Base-by-base conservation (phyloP, 345 rosid genomes). In the Pugionium dolabratum region DNA sequence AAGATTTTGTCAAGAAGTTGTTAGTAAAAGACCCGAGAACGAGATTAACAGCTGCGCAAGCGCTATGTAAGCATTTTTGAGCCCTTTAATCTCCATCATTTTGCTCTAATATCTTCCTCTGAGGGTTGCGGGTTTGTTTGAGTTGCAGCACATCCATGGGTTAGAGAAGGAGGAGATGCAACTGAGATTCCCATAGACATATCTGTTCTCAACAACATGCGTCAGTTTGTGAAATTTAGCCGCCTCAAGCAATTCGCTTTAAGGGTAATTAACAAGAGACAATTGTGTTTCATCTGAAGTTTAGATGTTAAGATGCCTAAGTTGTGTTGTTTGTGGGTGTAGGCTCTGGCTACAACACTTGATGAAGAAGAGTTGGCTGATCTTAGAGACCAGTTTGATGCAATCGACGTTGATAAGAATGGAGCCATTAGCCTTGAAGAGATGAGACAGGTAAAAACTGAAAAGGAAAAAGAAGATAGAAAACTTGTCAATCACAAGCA, bases 101-200 rank as follows among this genome's bases (percentile, higher is more conserved):
- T 18, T 18, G 18, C 18, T 18, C 18, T 18, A 18, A 18, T 10
- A 40, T 37, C 18, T 9, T 39, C 8, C 29, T 6, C 7, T 51
- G 37, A 49, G 0, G 1, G 27, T 11, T 34, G 33, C 6, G 18
- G 28, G 7, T 10, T 40, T 62, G 8, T 39, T 59, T 26, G 64
- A 4, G 63, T 70, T 77, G 47, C 83, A 95, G 99, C 99, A n/a
- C 99, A 95, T 50, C 86, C 94, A 63, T 95, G 97, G 97, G 99
- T 91, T 53, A 85, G 99, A 82, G 99, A 95, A 83, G 99, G 97
- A 67, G 99, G 97, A 75, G 76, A 67, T 52, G 99, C 99, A 52
- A 82, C 97, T 26, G 99, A 95, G 76, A 95, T 95, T 66, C 99
- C 99, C 18, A 86, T 95, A 32, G 99, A 95, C 80, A 95, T 95